Conservation (phyloP, 2,329 filamentous ascomycete genomes). For the Xylariaceae sp. region DNA sequence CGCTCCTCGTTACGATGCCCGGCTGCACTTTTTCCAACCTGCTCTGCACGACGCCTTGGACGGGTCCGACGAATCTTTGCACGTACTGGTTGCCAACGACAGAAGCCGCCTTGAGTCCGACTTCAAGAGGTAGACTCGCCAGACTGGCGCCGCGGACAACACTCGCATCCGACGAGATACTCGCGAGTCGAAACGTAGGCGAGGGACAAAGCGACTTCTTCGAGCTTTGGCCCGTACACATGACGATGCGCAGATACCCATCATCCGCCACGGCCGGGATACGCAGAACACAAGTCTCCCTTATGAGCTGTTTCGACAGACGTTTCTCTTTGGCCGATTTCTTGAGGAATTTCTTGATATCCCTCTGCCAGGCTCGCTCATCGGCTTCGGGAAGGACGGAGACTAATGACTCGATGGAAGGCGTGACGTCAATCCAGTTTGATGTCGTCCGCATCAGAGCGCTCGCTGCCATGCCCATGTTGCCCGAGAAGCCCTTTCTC, state of each 20-base stretch:
- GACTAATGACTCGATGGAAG: constrained; percentile 40
- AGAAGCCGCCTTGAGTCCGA: constrained; percentile 54
- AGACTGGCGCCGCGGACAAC: constrained; percentile 60
- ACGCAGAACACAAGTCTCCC: constrained; percentile 59
- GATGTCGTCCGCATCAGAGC: constrained; percentile 53
- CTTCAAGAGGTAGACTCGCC: constrained; percentile 58
- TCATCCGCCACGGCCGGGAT: constrained; percentile 59
- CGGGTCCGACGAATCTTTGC: constrained; percentile 40
- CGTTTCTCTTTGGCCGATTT: constrained; percentile 45
- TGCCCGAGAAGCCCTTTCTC: constrained; percentile 61
- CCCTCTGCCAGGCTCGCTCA: constrained; percentile 62
- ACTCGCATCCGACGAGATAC: constrained; percentile 55
- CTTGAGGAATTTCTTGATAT: constrained; percentile 58
- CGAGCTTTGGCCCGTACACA: constrained; percentile 44
- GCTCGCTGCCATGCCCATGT: constrained; percentile 62
- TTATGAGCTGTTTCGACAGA: constrained; percentile 43
- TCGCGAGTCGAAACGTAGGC: constrained; percentile 64
- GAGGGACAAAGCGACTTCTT: constrained; percentile 56
- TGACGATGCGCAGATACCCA: constrained; percentile 63
- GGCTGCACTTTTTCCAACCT: constrained; percentile 31
- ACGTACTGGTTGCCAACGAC: constrained; percentile 43
- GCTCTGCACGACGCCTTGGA: constrained; percentile 38
- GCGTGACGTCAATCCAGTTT: constrained; percentile 65
- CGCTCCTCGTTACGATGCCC: constrained; percentile 35
- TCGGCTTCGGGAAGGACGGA: constrained; percentile 50